These are phyloP conservation scores for Penicillium hesseltinei DNA, from an alignment of 2,329 filamentous ascomycete genomes.

Conservation along the genomic window DNA sequence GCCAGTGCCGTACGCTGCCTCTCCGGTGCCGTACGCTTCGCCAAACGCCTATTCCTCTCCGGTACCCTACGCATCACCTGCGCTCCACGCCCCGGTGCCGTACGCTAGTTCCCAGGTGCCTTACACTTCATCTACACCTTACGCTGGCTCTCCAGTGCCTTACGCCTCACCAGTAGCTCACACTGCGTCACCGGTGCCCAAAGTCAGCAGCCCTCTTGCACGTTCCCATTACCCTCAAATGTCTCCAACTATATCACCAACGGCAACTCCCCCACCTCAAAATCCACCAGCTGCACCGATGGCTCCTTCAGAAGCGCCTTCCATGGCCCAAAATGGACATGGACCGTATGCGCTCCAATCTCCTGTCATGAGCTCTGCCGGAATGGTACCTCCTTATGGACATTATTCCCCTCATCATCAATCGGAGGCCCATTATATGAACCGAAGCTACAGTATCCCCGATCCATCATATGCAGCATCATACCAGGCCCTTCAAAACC, in stretches of 20 bases:
- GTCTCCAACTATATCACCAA: slow-evolving; percentile 37
- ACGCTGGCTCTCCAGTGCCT: slow-evolving; percentile 7
- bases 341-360: slow-evolving; percentile 36
- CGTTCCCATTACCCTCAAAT: slow-evolving; percentile 35
- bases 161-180: slow-evolving; percentile 16
- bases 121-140: slow-evolving; percentile 1
- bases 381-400: slow-evolving; percentile 35
- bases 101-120: neutral
- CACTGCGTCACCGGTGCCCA: slow-evolving; percentile 29
- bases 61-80: slow-evolving; percentile 27
- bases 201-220: slow-evolving; percentile 38
- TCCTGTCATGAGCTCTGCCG: slow-evolving; percentile 36
- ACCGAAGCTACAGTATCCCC: slow-evolving; percentile 31
- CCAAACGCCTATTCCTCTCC: slow-evolving; percentile 16
- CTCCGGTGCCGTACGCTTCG: neutral
- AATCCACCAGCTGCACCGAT: slow-evolving; percentile 20
- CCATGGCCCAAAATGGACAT: slow-evolving; percentile 28
- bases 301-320: slow-evolving; percentile 25
- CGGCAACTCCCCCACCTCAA: slow-evolving; percentile 26
- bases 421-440: slow-evolving; percentile 29
- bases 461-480: slow-evolving; percentile 28
- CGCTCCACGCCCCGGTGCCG: neutral
- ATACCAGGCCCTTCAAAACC: slow-evolving; percentile 33
- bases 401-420: slow-evolving; percentile 29
- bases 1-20: slow-evolving; percentile 8